Conservation (phyloP, 768 basidiomycete species). For the Chiua virens region DNA sequence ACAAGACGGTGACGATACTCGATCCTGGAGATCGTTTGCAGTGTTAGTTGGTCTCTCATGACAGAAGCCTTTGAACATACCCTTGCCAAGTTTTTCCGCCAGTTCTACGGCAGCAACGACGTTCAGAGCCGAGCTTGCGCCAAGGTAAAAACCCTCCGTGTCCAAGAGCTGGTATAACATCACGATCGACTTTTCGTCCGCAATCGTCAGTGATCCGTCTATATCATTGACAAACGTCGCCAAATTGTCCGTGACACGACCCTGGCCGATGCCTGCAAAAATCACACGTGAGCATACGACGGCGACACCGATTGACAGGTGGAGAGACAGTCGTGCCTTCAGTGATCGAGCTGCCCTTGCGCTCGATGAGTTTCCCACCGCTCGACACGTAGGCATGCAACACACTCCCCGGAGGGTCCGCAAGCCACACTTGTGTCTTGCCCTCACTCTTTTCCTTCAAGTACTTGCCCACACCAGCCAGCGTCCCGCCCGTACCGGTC, state of each 20-base stretch:
- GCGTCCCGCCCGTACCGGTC: conserved; percentile 94
- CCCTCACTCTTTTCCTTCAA: conserved; percentile 80
- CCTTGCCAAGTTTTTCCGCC: conserved; percentile 81
- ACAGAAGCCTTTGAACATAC: conserved; percentile 33
- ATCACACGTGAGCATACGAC: background rate
- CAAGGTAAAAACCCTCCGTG: conserved; percentile 90
- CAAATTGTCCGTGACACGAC: conserved; percentile 91
- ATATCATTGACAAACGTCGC: conserved; percentile 76
- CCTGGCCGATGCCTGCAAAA: conserved; percentile 87
- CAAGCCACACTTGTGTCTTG: conserved; percentile 87
- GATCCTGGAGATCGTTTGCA: conserved; percentile 51
- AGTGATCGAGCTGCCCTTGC: conserved; percentile 86
- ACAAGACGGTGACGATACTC: conserved; percentile 84
- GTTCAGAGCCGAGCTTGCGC: conserved; percentile 92
- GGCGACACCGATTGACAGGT: background rate
- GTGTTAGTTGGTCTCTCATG: background rate
- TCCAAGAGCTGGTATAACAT: conserved; percentile 95
- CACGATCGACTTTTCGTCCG: conserved; percentile 85
- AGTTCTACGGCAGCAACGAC: conserved; percentile 92
- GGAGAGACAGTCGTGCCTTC: conserved; percentile 60
- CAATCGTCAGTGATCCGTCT: conserved; percentile 80
- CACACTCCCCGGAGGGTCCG: conserved; percentile 96
- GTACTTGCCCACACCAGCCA: conserved; percentile 85
- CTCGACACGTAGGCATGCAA: conserved; percentile 79
- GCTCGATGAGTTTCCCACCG: conserved; percentile 74